Conservation (phyloP, 2,329 filamentous ascomycete genomes). For the Beauveria rudraprayagi region DNA sequence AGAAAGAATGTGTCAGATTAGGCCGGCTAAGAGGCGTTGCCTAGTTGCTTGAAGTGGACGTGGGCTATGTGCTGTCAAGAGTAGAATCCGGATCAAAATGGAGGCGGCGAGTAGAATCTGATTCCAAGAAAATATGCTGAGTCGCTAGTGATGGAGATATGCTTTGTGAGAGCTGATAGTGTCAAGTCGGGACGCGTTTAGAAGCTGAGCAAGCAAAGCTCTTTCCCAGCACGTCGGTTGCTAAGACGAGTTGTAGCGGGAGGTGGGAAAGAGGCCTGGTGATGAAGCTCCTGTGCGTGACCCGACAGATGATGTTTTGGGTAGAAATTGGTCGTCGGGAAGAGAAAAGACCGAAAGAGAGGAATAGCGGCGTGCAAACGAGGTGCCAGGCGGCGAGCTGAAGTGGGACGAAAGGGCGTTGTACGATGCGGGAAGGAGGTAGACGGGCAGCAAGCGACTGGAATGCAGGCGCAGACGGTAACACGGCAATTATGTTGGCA, state of each 20-base stretch:
- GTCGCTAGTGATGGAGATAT: neutral
- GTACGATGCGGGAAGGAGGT: neutral
- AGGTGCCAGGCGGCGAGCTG: neutral
- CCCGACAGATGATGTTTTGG: constrained; percentile 1
- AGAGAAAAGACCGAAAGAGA: neutral
- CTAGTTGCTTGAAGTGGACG: constrained; percentile 2
- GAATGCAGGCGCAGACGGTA: constrained; percentile 6
- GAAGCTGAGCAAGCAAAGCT: neutral
- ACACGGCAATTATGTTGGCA: neutral
- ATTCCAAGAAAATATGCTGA: constrained; percentile 8
- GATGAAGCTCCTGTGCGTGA: constrained; percentile 1
- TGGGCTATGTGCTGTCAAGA: neutral
- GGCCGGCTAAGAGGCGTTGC: neutral
- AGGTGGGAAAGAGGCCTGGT: neutral
- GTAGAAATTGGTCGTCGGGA: neutral
- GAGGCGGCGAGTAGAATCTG: neutral
- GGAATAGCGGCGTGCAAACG: neutral
- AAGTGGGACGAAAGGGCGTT: neutral
- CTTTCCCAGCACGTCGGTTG: neutral
- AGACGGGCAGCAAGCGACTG: neutral
- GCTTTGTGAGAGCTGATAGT: neutral
- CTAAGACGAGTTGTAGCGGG: neutral
- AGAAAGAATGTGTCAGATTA: neutral
- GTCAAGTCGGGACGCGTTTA: neutral
- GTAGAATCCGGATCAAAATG: neutral